These are phyloP conservation scores for Madurella mycetomatis DNA, from an alignment of 2,329 filamentous ascomycete genomes.

Conservation along the genomic window DNA sequence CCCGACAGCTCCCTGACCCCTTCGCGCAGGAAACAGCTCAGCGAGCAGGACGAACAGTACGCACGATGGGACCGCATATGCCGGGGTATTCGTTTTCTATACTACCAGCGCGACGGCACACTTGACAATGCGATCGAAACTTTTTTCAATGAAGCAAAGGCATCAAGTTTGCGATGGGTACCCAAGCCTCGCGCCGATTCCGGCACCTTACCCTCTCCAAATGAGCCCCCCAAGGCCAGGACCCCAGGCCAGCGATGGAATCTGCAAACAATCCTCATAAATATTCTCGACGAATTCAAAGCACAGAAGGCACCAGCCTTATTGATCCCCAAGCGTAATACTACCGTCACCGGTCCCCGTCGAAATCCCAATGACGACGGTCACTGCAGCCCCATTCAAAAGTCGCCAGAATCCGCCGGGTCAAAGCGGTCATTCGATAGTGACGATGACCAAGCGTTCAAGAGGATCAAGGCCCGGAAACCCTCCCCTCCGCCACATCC, in stretches of 20 bases:
- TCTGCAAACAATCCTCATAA: conserved; percentile 26
- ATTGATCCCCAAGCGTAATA: background rate
- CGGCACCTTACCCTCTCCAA: conserved; percentile 16
- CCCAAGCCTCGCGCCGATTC: conserved; percentile 21
- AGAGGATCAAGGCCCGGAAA: conserved; percentile 8
- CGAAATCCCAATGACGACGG: background rate
- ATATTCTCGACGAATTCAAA: conserved; percentile 18
- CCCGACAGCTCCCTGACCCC: conserved; percentile 23
- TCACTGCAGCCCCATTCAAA: background rate
- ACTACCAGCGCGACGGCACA: conserved; percentile 16
- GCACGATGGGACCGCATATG: conserved; percentile 24
- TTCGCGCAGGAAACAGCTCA: conserved; percentile 15
- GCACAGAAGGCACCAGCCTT: background rate
- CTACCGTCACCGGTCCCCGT: background rate
- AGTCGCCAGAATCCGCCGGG: conserved; percentile 2
- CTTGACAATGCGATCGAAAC: conserved; percentile 16
- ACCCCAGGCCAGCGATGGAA: conserved; percentile 17
- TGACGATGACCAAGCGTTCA: conserved; percentile 4
- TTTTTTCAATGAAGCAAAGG: conserved; percentile 25
- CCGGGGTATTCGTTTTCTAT: conserved; percentile 23
- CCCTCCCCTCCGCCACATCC: background rate
- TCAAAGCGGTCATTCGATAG: conserved; percentile 17
- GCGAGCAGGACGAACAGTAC: conserved; percentile 14
- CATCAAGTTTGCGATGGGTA: conserved; percentile 22
- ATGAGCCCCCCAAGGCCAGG: conserved; percentile 14